A percentile compares a stretch with the other conserved stretches of the same genome.
These are phyloP conservation scores for Gryganskiella cystojenkinii DNA, from an alignment of 192 early-diverging fungal genomes.

Conservation along the genomic window DNA sequence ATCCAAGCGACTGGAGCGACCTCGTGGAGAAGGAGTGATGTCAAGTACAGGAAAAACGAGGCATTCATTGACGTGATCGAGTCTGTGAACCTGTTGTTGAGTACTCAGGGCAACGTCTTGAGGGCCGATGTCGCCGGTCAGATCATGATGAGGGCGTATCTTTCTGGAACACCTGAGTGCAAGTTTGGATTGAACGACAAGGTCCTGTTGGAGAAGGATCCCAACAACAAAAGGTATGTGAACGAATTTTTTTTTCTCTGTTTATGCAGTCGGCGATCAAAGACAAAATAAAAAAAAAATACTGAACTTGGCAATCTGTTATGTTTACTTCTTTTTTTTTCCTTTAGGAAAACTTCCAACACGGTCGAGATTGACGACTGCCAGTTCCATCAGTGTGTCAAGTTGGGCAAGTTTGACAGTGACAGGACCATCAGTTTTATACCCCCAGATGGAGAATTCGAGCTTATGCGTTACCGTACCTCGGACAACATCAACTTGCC, in stretches of 20 bases:
- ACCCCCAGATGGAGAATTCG: conserved; percentile 97
- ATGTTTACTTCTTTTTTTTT: too few relatives aligned
- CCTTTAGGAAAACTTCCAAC: conserved; percentile 54
- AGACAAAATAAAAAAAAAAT: too few relatives aligned
- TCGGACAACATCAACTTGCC: conserved; percentile 97
- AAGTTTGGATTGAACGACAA: conserved; percentile 95
- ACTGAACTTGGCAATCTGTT: too few relatives aligned
- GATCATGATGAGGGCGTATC: conserved; percentile 93
- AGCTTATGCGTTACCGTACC: conserved; percentile 95
- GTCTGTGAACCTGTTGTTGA: conserved; percentile 92
- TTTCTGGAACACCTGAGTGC: conserved; percentile 98
- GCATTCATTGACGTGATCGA: conserved; percentile 97
- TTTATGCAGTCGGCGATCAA: too few relatives aligned
- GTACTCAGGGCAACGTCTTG: conserved; percentile 81
- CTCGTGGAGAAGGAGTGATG: conserved; percentile 92
- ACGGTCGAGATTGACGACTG: conserved; percentile 96
- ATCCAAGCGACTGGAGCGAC: conserved; percentile 97
- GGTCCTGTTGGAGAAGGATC: conserved; percentile 86
- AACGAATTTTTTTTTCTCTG: conserved; percentile 1
- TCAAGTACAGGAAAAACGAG: conserved; percentile 98
- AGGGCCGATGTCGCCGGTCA: conserved; percentile 90
- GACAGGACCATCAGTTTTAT: conserved; percentile 97
- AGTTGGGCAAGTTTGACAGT: conserved; percentile 90
- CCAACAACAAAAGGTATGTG: conserved; percentile 43
- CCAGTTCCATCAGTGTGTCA: conserved; percentile 99